Base-by-base conservation (phyloP, 345 rosid species). In the Corymbia maculata region DNA sequence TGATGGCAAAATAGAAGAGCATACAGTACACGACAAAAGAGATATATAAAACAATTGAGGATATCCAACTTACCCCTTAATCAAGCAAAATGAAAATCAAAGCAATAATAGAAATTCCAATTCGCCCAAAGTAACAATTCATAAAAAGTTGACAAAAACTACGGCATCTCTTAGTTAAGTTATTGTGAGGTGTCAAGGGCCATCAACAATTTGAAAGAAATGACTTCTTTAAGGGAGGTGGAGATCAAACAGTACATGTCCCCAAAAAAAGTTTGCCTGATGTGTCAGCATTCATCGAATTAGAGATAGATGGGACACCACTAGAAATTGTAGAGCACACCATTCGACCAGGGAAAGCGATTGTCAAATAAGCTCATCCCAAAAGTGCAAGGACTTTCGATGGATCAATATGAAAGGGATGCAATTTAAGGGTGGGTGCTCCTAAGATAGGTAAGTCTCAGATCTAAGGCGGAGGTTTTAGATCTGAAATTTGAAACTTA, bases 241-340 rank as follows among this genome's bases (percentile, higher is more conserved):
- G 61, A 55, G 61, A 55, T 55, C 0, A 4, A 55, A 22, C 13
- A 9, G 22, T 55, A 28, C 61, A 22, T 55, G 28, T 3, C 28
- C 61, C 22, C 6, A 55, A 22, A 2, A 55, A 55, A 55, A 55
- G 28, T 55, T 55, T 55, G 22, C 12, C 3, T 3, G 22, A 55
- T 55, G 6, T 22, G 28, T 12, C 9, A 8, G 28, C 61, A 55
- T 55, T 55, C 2, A 55, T 0, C 0, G 2, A 22, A 28, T 9
- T 55, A 28, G 28, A 55, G 61, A 55, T 0, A 55, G 1, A 55
- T 55, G 4, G 61, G 12, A 2, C 1, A 0, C 61, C 28, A 9
- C 61, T 0, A 9, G 0, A 55, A 4, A 26, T 21, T 22, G 1
- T 1, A 55, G 1, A 55, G 4, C 28, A 55, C 61, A 55, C 12